Conservation (phyloP, 1,284 basidiomycete species). For the Ceratobasidium sp. region DNA sequence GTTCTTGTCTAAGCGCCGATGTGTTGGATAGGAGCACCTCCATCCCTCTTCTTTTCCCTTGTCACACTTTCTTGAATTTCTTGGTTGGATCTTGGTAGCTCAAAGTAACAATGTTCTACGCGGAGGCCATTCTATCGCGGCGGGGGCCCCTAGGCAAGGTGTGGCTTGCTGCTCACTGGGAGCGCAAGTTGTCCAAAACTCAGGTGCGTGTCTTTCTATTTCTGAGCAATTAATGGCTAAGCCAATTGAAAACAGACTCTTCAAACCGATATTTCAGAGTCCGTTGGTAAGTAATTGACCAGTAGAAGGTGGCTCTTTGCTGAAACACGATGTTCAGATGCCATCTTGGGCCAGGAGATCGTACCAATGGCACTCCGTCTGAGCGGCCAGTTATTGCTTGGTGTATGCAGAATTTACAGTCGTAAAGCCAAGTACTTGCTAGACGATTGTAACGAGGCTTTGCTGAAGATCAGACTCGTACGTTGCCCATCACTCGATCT, state of each 20-base stretch:
- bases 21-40: slow-evolving; percentile 30
- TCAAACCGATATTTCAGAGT: slow-evolving; percentile 92
- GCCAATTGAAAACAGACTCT: slow-evolving; percentile 58
- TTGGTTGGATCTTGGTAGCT: slow-evolving; percentile 3
- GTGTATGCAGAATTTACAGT: slow-evolving; percentile 97
- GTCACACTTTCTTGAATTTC: slow-evolving; percentile 29
- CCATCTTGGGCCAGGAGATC: slow-evolving; percentile 88
- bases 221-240: not conserved
- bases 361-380: slow-evolving; percentile 88
- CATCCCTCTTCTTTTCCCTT: slow-evolving; percentile 3
- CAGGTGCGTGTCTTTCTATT: slow-evolving; percentile 53
- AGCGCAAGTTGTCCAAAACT: slow-evolving; percentile 95
- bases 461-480: slow-evolving; percentile 95
- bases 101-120: slow-evolving; percentile 72
- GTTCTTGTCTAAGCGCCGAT: slow-evolving; percentile 26
- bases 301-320: not conserved
- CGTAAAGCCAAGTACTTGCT: slow-evolving; percentile 96
- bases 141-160: slow-evolving; percentile 94
- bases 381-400: slow-evolving; percentile 93
- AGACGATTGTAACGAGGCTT: slow-evolving; percentile 96
- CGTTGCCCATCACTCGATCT: slow-evolving; percentile 42
- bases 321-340: slow-evolving; percentile 59
- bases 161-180: slow-evolving; percentile 99
- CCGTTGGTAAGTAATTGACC: slow-evolving; percentile 71
- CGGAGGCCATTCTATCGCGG: slow-evolving; percentile 90